Base-by-base conservation (phyloP, 768 basidiomycete species). In the Termitomyces sp. region DNA sequence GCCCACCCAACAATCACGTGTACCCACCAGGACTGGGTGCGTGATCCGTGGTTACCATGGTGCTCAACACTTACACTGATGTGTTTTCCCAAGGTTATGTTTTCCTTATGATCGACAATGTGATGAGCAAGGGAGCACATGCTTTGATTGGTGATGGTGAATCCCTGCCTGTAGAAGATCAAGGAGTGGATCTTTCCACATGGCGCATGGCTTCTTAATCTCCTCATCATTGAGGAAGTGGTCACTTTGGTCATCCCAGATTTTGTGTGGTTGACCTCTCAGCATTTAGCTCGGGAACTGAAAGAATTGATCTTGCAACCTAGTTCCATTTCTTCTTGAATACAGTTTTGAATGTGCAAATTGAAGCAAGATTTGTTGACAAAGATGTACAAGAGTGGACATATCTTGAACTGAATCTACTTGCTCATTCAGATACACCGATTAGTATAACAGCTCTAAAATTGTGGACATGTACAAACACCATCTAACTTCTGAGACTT, bases 11-110 rank as follows among this genome's bases (percentile, higher is more conserved):
- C 20, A 70, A 67, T 50, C 65, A 67, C 27, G 63, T 74, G 11
- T 76, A 70, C 55, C 74, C 73, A 27, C 74, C 75, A 16, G 75
- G 74, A 13, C 75, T 73, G 15, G 75, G 68, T 63, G 66, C 31
- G 61, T 45, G 62, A 3, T 66, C 52, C 25, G 46, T 60, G 20
- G 4, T 10, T 40, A 51, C 15, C 5, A 38, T 20, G 27, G 13
- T 31, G 22, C 13, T 15, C 13, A 16, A 6, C n/a, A n/a, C n/a
- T n/a, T 48, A 3, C 12, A 36, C n/a, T 36, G 10, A 48, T 5
- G 7, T 48, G 23, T 7, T 36, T 22, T 7, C 11, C 5, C 5
- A 36, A 69, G 68, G 62, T 3, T 68, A 62, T 47, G 56, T 67
- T 20, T 68, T 67, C 54, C 38, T 70, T 23, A 70, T 66, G 7